Base-by-base conservation (phyloP, 1,284 basidiomycete species). In the Mycena sp. region DNA sequence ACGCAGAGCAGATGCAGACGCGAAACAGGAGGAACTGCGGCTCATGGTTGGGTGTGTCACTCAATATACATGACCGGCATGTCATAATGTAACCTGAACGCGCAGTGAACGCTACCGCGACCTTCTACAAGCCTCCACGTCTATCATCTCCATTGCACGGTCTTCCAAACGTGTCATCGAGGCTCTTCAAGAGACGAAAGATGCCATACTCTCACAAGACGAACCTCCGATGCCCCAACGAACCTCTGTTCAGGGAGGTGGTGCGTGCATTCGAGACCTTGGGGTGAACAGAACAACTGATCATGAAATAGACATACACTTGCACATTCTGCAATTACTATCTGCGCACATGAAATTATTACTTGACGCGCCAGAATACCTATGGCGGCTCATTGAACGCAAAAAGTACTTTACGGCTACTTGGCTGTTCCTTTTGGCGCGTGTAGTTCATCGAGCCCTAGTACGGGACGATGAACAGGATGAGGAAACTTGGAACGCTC, bases 21-120 rank as follows among this genome's bases (percentile, higher is more conserved):
- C 90, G 53, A 97, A 97, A 77, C 93, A 95, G 73, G 92, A 95
- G 71, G 96, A 98, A 74, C 85, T 98, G 45, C 84, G 95, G 68
- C 83, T 93, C 28, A 98, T 97, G 95, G 96, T 98, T 76, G 95
- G 94, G 94, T 96, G 78, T 85, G 94, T 89, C 61, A 48, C 52
- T 25, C 53, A 16, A 10, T 19, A 40, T 54, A 43, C n/a, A 5
- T 48, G 45, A 45, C 6, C 48, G 28, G 37, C 32, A 57, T 71
- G 62, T 54, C 68, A 74, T 77, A 77, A 72, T 75, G 72, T 75
- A 77, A 72, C 72, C 73, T 78, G 84, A 84, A 89, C 87, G 85
- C 73, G 76, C 77, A 96, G 95, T 76, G 95, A 97, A 84, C 89
- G 95, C 66, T 98, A 98, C 78, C 90, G 96, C 53, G 96, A 98